Percentiles rank a stretch among this genome's conserved stretches.
phyloP scores from a whole-genome alignment of 345 rosid species.

The Citrus cavaleriei region DNA sequence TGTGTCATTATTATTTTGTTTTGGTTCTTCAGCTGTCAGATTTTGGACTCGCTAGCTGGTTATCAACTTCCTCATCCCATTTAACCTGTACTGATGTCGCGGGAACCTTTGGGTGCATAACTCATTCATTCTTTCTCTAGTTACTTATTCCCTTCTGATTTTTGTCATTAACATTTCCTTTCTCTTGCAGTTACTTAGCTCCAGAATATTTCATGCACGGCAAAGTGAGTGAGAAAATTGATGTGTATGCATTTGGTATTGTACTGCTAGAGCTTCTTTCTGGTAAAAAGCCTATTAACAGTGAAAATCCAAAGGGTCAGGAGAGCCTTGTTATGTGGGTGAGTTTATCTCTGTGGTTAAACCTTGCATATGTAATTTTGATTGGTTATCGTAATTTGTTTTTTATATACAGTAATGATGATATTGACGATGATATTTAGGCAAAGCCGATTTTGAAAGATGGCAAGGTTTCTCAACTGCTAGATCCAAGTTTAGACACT shows the following conservation, averaged over 20 bases:
- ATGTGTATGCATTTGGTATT: slow-evolving; percentile 94
- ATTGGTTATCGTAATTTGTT: not conserved
- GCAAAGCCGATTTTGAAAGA: slow-evolving; percentile 80
- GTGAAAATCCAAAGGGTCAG: slow-evolving; percentile 57
- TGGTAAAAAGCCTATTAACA: slow-evolving; percentile 77
- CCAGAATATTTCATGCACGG: slow-evolving; percentile 97
- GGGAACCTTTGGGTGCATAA: slow-evolving; percentile 89
- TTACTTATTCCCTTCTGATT: not conserved
- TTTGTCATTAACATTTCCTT: slow-evolving; percentile 5
- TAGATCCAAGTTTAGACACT: slow-evolving; percentile 57
- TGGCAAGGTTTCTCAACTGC: slow-evolving; percentile 58
- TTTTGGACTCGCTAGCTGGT: slow-evolving; percentile 86
- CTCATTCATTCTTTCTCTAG: not conserved
- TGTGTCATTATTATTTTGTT: slow-evolving; percentile 12
- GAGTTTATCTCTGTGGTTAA: slow-evolving; percentile 27
- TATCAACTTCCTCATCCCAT: slow-evolving; percentile 46
- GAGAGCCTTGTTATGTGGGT: slow-evolving; percentile 98
- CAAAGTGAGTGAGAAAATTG: slow-evolving; percentile 84
- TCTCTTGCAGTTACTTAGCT: slow-evolving; percentile 79
- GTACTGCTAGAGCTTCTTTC: slow-evolving; percentile 91
- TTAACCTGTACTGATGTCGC: slow-evolving; percentile 56
- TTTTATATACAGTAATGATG: not conserved
- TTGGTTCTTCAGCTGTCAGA: slow-evolving; percentile 75
- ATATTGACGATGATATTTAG: slow-evolving; percentile 34
- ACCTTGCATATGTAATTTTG: not conserved